Percentiles rank a stretch among this genome's conserved stretches.
Conservation (phyloP, 768 basidiomycete species). For the Tubosaeta sp. region DNA sequence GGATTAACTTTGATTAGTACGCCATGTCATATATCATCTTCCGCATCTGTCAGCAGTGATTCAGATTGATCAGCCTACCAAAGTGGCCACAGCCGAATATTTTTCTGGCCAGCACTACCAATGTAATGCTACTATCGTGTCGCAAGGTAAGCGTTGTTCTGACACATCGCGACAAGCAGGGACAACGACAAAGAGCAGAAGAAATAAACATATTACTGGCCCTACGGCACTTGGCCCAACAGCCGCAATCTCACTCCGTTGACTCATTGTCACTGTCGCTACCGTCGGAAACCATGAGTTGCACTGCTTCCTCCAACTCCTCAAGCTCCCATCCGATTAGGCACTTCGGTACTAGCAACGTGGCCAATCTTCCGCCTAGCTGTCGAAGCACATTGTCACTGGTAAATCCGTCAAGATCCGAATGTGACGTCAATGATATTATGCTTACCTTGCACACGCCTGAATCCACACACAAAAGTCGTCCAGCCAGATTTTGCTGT, state of each 20-base stretch:
- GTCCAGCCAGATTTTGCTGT: slow-evolving; percentile 82
- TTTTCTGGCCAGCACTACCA: neutral
- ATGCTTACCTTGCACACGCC: slow-evolving; percentile 59
- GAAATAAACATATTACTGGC: neutral
- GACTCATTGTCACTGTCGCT: slow-evolving; percentile 74
- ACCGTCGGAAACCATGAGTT: slow-evolving; percentile 32
- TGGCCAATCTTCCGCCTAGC: slow-evolving; percentile 42
- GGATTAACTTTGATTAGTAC: neutral
- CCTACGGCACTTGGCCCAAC: slow-evolving; percentile 23
- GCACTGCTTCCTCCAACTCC: slow-evolving; percentile 56
- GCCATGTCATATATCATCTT: neutral
- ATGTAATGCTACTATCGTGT: neutral
- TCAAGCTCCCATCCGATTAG: slow-evolving; percentile 69
- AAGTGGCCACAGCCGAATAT: neutral
- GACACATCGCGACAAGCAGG: neutral
- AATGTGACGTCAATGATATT: neutral
- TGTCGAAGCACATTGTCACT: slow-evolving; percentile 56
- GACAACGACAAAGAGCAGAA: slow-evolving; percentile 1
- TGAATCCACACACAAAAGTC: slow-evolving; percentile 84
- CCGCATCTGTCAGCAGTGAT: neutral
- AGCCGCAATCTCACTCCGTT: slow-evolving; percentile 18
- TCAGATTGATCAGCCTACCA: neutral
- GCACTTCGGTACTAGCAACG: slow-evolving; percentile 45
- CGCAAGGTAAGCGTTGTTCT: neutral
- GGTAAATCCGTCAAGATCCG: slow-evolving; percentile 6